A percentile compares a stretch with the other conserved stretches of the same genome.
phyloP scores from a whole-genome alignment of 352 stramenopile genomes.

The Globisporangium irregulare region DNA sequence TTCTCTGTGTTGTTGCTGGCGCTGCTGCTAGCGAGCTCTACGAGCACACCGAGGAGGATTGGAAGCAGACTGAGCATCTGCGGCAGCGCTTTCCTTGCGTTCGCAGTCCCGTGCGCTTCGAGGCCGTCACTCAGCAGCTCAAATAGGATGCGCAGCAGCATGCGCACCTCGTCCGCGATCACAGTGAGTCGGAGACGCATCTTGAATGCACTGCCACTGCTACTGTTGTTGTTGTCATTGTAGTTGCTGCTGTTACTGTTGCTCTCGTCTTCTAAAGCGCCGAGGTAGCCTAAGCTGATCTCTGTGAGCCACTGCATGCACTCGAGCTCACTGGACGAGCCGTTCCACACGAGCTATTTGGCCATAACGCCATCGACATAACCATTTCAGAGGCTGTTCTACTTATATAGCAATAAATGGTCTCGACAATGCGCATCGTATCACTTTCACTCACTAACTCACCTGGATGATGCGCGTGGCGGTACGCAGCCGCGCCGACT shows the following conservation, averaged over 20 bases:
- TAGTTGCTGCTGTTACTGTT: slow-evolving; percentile 14
- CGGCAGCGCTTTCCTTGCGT: slow-evolving; percentile 40
- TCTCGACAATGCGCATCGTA: neutral
- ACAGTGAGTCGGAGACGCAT: slow-evolving; percentile 14
- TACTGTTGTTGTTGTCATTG: neutral
- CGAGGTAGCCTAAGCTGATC: slow-evolving; percentile 64
- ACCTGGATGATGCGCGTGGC: slow-evolving; percentile 56
- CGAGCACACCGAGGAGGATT: slow-evolving; percentile 46
- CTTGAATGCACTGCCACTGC: neutral
- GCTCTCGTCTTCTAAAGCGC: slow-evolving; percentile 33
- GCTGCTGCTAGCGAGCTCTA: slow-evolving; percentile 19
- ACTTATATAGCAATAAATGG: neutral
- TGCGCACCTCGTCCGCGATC: slow-evolving; percentile 45
- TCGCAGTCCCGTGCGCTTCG: slow-evolving; percentile 12
- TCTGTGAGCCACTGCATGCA: slow-evolving; percentile 76
- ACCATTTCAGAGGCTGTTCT: neutral
- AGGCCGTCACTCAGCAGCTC: slow-evolving; percentile 53
- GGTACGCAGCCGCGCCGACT: slow-evolving; percentile 48
- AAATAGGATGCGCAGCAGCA: slow-evolving; percentile 55
- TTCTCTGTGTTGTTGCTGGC: neutral
- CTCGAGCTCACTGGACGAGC: slow-evolving; percentile 60
- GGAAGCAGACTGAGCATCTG: slow-evolving; percentile 64
- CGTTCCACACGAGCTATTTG: slow-evolving; percentile 39
- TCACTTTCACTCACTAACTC: slow-evolving; percentile 8
- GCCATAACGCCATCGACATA: neutral